phyloP scores from a whole-genome alignment of 306 rosid genomes.

The Begonia peltatifolia region DNA sequence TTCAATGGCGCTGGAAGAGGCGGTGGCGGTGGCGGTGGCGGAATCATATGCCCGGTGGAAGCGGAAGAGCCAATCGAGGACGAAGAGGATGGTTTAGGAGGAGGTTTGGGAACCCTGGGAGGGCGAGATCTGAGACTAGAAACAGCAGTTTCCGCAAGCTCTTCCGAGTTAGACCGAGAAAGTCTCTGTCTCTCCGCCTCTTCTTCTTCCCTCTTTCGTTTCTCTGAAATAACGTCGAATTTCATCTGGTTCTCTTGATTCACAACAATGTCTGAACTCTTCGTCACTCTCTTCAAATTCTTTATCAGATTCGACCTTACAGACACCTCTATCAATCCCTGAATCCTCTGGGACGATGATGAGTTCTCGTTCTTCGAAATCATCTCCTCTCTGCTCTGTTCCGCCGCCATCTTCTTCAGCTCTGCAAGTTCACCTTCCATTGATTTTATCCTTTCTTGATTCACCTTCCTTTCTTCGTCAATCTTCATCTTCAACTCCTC shows the following conservation, averaged over 20 bases:
- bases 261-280: constrained; percentile 11
- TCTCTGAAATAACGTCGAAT: constrained; percentile 14
- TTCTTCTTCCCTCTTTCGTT: constrained; percentile 26
- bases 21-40: constrained; percentile 23
- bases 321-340: constrained; percentile 29
- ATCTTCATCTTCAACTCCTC: constrained; percentile 18
- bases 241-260: constrained; percentile 19
- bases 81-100: constrained; percentile 27
- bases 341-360: constrained; percentile 48
- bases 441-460: constrained; percentile 22
- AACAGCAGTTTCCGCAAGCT: constrained; percentile 39
- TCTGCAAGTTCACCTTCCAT: constrained; percentile 47
- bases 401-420: constrained; percentile 36
- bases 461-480: constrained; percentile 32
- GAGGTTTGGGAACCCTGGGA: constrained; percentile 80
- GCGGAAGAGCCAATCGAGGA: constrained; percentile 2
- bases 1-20: neutral
- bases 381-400: constrained; percentile 10
- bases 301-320: constrained; percentile 33
- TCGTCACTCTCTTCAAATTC: constrained; percentile 23
- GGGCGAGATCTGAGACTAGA: constrained; percentile 37
- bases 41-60: constrained; percentile 12
- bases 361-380: constrained; percentile 19
- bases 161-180: constrained; percentile 68
- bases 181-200: constrained; percentile 38